These are phyloP conservation scores for Heteromeles arbutifolia DNA, from an alignment of 306 rosid genomes.

Conservation along the genomic window DNA sequence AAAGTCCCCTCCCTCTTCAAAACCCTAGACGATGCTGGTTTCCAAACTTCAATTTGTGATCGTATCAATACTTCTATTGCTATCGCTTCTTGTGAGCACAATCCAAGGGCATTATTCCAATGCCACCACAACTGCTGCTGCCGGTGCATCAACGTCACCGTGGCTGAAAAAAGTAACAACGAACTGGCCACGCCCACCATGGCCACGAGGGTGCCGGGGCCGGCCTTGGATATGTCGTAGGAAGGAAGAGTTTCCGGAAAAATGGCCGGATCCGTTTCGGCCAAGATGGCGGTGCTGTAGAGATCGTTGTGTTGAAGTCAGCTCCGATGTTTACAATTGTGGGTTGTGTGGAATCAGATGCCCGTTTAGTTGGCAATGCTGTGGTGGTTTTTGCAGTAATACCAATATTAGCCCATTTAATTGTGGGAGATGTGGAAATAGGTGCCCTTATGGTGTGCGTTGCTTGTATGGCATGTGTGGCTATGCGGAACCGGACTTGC, in stretches of 20 bases:
- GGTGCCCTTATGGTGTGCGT: conserved; percentile 29
- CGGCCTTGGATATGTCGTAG: conserved; percentile 33
- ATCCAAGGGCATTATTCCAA: conserved; percentile 10
- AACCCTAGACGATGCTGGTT: neutral
- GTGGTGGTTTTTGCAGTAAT: conserved; percentile 43
- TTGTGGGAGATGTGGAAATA: conserved; percentile 67
- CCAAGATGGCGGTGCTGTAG: conserved; percentile 33
- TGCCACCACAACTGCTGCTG: neutral
- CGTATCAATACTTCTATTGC: neutral
- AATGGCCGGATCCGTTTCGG: too few relatives aligned
- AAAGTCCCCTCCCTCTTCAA: neutral
- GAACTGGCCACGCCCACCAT: neutral
- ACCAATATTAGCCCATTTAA: conserved; percentile 32
- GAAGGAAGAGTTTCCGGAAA: conserved; percentile 13
- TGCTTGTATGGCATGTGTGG: conserved; percentile 72
- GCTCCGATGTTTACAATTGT: conserved; percentile 43
- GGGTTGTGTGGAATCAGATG: conserved; percentile 47
- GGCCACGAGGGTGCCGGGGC: conserved; percentile 28
- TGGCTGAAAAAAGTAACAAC: conserved; percentile 25
- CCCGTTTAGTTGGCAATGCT: conserved; percentile 44
- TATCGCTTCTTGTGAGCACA: neutral
- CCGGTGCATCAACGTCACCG: conserved; percentile 18
- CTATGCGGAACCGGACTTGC: conserved; percentile 17
- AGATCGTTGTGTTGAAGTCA: conserved; percentile 47
- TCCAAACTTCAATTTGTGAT: neutral